Percentiles rank a stretch among this genome's conserved stretches.
Evolutionary conservation across 768 basidiomycete species (phyloP).

Genomic region (Mycena crocata): DNA sequence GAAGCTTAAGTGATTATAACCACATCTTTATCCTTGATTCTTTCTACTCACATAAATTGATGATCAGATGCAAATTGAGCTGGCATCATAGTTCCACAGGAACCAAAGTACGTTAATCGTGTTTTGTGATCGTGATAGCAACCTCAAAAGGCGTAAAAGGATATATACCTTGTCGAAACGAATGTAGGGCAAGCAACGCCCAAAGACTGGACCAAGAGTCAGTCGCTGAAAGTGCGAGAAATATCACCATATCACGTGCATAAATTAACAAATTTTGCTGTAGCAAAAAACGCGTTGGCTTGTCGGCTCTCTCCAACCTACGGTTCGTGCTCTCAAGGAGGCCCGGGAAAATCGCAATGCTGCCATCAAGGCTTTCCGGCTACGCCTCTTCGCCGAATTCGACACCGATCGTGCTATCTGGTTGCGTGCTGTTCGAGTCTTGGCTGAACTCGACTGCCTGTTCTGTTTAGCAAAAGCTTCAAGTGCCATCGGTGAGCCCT

Average conservation of each 20-base stretch:
- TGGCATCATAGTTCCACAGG: slow-evolving; percentile 87
- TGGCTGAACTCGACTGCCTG: slow-evolving; percentile 97
- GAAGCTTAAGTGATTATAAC: slow-evolving; percentile 66
- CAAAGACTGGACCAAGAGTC: slow-evolving; percentile 83
- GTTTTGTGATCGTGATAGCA: neutral
- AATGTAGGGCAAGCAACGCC: slow-evolving; percentile 69
- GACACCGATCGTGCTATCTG: slow-evolving; percentile 84
- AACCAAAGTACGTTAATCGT: slow-evolving; percentile 67
- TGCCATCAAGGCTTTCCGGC: slow-evolving; percentile 87
- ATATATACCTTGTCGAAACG: slow-evolving; percentile 91
- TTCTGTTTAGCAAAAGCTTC: slow-evolving; percentile 93
- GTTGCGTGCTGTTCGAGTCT: slow-evolving; percentile 85
- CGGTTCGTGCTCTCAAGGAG: slow-evolving; percentile 89
- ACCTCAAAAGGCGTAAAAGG: slow-evolving; percentile 58
- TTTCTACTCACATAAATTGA: slow-evolving; percentile 49
- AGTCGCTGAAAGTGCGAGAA: slow-evolving; percentile 81
- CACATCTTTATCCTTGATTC: slow-evolving; percentile 34
- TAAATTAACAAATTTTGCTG: neutral
- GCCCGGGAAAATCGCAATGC: slow-evolving; percentile 88
- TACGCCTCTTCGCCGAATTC: slow-evolving; percentile 82
- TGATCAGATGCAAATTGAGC: slow-evolving; percentile 59
- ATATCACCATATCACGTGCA: neutral
- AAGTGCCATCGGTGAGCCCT: slow-evolving; percentile 89
- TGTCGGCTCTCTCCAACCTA: slow-evolving; percentile 75
- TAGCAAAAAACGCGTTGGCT: slow-evolving; percentile 83